Base-by-base conservation (phyloP, 495 filamentous ascomycete genomes). In the Ramalina intermedia region DNA sequence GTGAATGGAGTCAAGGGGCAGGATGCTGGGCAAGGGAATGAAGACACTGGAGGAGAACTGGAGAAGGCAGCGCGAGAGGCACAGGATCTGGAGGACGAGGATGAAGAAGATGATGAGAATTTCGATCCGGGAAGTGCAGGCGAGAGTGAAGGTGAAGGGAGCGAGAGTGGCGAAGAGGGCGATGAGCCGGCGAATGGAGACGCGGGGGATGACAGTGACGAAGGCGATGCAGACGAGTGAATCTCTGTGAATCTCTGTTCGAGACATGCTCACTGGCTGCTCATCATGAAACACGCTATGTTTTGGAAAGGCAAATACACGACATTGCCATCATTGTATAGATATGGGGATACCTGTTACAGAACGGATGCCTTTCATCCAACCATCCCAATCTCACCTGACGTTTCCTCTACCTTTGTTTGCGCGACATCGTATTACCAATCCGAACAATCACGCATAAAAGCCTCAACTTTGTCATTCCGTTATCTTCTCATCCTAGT, bases 41-140 rank as follows among this genome's bases (percentile, higher is more conserved):
- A 58, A 14, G 38, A 41, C 12, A 61, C 47, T 8, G 69, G 71
- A 53, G 74, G 70, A 33, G 76, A 79, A 64, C 61, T 80, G 59
- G 74, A 75, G 65, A 89, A 76, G 69, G 87, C 74, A 20, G 77
- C 81, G 69, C 77, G 71, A 58, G 74, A 74, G 72, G 74, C 68
- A 54, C 75, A 57, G 26, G 53, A 56, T 37, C 45, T 53, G 42
- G 54, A 55, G 21, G 56, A 65, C 9, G 57, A 59, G 18, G 56
- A 56, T 17, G 55, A 58, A 29, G 48, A 56, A 33, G 58, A 58
- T 12, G 52, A 58, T 37, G 58, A 58, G 41, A 52, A 55, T 43
- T 59, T 59, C 17, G 59, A 61, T 61, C 49, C 55, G 43, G 56
- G 56, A 52, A 60, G 55, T 54, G 55, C 53, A 46, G 53, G 51